phyloP scores from a whole-genome alignment of 2,329 filamentous ascomycete species.

The Cladophialophora immunda region DNA sequence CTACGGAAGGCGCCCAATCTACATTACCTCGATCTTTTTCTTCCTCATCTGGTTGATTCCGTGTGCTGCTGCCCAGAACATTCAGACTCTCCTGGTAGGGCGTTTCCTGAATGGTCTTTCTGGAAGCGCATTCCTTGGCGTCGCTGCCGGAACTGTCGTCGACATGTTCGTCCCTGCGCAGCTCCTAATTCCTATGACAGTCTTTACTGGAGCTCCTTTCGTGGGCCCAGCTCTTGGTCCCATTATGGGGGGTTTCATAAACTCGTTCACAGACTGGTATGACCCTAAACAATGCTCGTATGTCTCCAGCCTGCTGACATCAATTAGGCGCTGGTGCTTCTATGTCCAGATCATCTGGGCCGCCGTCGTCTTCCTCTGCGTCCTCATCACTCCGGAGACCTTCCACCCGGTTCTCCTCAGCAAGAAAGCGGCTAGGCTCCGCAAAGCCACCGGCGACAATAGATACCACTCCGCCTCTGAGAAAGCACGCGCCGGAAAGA shows the following conservation, averaged over 20 bases:
- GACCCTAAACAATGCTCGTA: not conserved
- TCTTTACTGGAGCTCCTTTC: conserved; percentile 73
- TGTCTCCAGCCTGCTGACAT: not conserved
- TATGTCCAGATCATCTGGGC: conserved; percentile 81
- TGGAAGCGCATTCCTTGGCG: conserved; percentile 69
- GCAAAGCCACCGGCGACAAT: conserved; percentile 69
- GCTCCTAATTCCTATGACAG: conserved; percentile 77
- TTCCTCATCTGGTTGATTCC: conserved; percentile 84
- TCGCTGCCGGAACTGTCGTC: conserved; percentile 76
- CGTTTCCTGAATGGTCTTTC: conserved; percentile 71
- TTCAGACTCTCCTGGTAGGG: conserved; percentile 76
- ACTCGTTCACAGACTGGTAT: conserved; percentile 70
- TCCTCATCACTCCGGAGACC: conserved; percentile 78
- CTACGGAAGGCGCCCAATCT: conserved; percentile 82
- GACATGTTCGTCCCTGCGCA: conserved; percentile 72
- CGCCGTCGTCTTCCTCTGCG: conserved; percentile 65
- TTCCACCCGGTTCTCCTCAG: conserved; percentile 78
- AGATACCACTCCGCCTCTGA: conserved; percentile 46
- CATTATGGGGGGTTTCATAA: conserved; percentile 63
- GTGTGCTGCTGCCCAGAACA: conserved; percentile 80
- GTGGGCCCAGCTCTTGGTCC: conserved; percentile 57
- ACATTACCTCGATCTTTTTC: conserved; percentile 74
- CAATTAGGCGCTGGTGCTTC: conserved; percentile 72
- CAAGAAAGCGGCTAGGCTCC: conserved; percentile 70
- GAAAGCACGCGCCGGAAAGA: conserved; percentile 76